Evolutionary conservation across 1,284 basidiomycete species (phyloP), one percentile per base, ranked within the genome.

Genomic region (Paramarasmius palmivorus): DNA sequence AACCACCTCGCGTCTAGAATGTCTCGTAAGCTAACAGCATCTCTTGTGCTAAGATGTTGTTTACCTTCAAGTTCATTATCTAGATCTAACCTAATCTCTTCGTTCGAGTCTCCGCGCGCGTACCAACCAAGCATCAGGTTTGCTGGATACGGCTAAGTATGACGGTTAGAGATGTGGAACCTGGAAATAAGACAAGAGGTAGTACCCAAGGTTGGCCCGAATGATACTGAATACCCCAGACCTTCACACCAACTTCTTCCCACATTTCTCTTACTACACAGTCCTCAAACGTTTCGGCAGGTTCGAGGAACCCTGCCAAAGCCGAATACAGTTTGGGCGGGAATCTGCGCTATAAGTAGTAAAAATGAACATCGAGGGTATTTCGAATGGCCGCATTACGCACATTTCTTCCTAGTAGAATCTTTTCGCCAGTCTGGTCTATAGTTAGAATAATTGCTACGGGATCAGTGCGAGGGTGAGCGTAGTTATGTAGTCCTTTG

Each of bases 261-360:
- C 93, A 90, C 62, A 97, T 90, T 70, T 98, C 96, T 32, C 96
- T 81, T 56, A 85, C 80, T 14, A 98, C 95, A 1, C 95, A 90
- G 61, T 98, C 95, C 71, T 99, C 96, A 59, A 98, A 90, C 0
- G 89, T 86, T 71, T 97, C 95, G n/a, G 90, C 94, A 2, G 93
- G 92, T 68, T 97, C 94, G 52, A 93, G 84, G 65, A 96, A 97
- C 1, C 94, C 94, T 2, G 93, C 93, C 19, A 96, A 73, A 50
- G 92, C 92, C 4, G 92, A 95, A 71, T 93, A 96, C 70, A 91
- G 89, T 42, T 76, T 83, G 0, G 71, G 72, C 1, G 86, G 86
- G 67, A 84, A 90, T 61, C 78, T 83, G 72, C 78, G 84, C 86
- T 89, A 66, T 22, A 46, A 23, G 3, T 14, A 17, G 9, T 17